Base-by-base conservation (phyloP, 208 protist genomes). In the Leishmania guyanensis region DNA sequence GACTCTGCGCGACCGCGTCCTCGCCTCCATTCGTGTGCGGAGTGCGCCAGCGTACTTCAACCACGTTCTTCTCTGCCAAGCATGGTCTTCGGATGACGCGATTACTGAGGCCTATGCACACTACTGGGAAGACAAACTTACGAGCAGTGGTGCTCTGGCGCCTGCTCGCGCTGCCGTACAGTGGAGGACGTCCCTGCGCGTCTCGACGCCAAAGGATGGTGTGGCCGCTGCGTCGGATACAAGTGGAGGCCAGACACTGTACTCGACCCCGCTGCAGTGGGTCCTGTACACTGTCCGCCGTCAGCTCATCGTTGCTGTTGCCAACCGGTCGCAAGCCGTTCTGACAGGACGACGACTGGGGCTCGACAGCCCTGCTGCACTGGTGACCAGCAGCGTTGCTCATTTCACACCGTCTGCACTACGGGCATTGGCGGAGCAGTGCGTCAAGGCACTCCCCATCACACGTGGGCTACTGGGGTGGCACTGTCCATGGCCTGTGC, bases 271-370 rank as follows among this genome's bases (percentile, higher is more conserved):
- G 14, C 84, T 92, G 64, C 81, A 89, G 81, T 79, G 81, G 56
- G 75, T 89, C 2, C 76, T 80, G 50, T 93, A 93, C 79, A 85
- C 83, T 6, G 86, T 88, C 1, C 86, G 82, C 5, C 86, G 90
- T 14, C 80, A 87, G 73, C 84, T 89, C 33, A 82, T 92, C 58
- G 80, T 84, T 14, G 84, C 83, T 8, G 70, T 83, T 33, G 81
- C 86, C 26, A 93, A 93, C 79, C 60, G 79, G 2, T 88, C 90
- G 5, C 77, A 85, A 62, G 66, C 78, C 20, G 17, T 82, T n/a
- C 64, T 85, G 39, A 82, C 82, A 2, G 77, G 77, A 0, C 77
- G 53, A 29, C 76, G 76, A 14, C 71, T 78, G 26, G 76, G 72
- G 3, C 69, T 80, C 48, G 5, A 64, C 50, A 2, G 33, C 8